Conservation (phyloP, 2,329 filamentous ascomycete genomes). For the Phialophora expanda region DNA sequence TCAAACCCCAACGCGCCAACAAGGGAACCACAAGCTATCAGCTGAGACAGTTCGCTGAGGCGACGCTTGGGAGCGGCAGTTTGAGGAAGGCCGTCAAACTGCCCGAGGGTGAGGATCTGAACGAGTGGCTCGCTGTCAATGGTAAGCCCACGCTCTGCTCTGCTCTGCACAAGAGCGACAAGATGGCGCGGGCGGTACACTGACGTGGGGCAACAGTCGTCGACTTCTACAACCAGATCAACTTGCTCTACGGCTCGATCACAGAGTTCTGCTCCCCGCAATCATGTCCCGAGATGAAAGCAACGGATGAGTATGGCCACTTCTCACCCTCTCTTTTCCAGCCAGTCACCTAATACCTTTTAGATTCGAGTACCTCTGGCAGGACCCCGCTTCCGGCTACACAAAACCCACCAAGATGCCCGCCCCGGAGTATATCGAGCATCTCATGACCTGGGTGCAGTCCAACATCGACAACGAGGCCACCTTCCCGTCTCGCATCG, state of each 20-base stretch:
- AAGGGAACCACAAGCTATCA: constrained; percentile 92
- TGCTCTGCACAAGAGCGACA: not conserved
- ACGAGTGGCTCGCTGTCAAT: constrained; percentile 98
- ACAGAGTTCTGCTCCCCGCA: constrained; percentile 98
- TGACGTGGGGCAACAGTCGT: constrained; percentile 69
- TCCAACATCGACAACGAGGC: constrained; percentile 93
- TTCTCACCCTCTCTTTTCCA: constrained; percentile 20
- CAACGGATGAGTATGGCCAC: constrained; percentile 84
- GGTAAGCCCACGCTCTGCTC: constrained; percentile 58
- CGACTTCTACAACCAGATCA: constrained; percentile 99
- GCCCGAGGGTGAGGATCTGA: constrained; percentile 94
- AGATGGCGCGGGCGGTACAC: constrained; percentile 10
- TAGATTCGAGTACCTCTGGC: constrained; percentile 98
- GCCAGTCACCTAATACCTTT: not conserved
- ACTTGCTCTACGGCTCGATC: constrained; percentile 96
- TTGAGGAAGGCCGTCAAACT: constrained; percentile 95
- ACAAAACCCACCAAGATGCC: constrained; percentile 98
- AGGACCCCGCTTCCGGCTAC: constrained; percentile 83
- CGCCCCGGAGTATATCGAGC: constrained; percentile 95
- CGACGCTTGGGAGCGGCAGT: constrained; percentile 91
- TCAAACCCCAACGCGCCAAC: constrained; percentile 81
- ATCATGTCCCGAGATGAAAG: constrained; percentile 99
- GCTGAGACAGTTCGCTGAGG: constrained; percentile 96
- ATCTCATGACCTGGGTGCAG: constrained; percentile 97
- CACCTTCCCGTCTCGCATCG: constrained; percentile 92